phyloP scores from a whole-genome alignment of 2,329 filamentous ascomycete species.

The Epicoccum nigrum region DNA sequence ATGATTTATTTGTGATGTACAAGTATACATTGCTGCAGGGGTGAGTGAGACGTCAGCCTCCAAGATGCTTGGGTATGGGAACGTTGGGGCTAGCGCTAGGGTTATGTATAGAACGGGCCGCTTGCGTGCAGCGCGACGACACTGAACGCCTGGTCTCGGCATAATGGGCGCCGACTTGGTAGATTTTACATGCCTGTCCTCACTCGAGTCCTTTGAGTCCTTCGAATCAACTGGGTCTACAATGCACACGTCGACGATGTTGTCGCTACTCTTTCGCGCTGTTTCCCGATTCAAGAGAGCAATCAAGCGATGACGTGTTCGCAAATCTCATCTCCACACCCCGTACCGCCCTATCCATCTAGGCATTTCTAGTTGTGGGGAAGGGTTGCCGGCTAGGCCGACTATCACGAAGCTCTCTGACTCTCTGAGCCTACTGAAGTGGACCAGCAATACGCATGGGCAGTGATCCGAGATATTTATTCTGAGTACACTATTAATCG shows the following conservation, averaged over 20 bases:
- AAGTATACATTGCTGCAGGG: slow-evolving; percentile 15
- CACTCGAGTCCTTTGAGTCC: background rate
- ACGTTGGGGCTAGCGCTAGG: slow-evolving; percentile 11
- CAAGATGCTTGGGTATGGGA: slow-evolving; percentile 11
- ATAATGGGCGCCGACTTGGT: background rate
- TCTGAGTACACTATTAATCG: background rate
- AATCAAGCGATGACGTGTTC: slow-evolving; percentile 4
- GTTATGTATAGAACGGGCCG: slow-evolving; percentile 16
- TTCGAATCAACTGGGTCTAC: no score
- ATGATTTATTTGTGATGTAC: slow-evolving; percentile 13
- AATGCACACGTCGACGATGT: background rate
- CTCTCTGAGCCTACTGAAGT: no score
- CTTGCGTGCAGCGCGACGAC: slow-evolving; percentile 17
- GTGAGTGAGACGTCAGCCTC: background rate
- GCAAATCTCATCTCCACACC: slow-evolving; percentile 11
- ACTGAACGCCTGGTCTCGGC: slow-evolving; percentile 16
- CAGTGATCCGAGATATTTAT: background rate
- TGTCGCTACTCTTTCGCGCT: no score
- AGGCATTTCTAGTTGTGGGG: slow-evolving; percentile 4
- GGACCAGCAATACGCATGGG: no score
- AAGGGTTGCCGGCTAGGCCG: background rate
- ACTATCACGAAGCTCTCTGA: background rate
- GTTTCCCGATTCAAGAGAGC: background rate
- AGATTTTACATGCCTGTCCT: background rate
- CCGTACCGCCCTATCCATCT: slow-evolving; percentile 15